Base-by-base conservation (phyloP, 2,329 filamentous ascomycete genomes). In the Fusarium albosuccineum region DNA sequence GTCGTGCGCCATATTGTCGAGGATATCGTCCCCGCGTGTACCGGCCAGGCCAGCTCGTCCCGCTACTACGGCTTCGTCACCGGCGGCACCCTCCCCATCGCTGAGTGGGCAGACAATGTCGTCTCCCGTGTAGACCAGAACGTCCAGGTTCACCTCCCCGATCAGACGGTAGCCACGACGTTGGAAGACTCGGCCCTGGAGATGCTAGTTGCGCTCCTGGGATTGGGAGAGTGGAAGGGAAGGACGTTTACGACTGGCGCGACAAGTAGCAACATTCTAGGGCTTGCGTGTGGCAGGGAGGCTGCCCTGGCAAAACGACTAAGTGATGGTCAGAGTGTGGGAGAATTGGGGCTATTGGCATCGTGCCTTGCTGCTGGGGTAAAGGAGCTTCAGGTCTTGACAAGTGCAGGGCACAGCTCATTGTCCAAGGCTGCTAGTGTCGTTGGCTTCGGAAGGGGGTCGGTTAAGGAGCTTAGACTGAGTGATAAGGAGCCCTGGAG, bases 21-120 rank as follows among this genome's bases (percentile, higher is more conserved):
- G 8, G 77, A 81, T 60, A 79, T 88, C 58, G 78, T 86, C 40
- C 85, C 86, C 2, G 91, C 85, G 1, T 85, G 96, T 61, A 93
- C 90, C 70, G 86, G 83, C 14, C 86, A 88, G 72, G 89, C 88
- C 68, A 84, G 86, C 41, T 88, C 86, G 42, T 78, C 88, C 10
- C 87, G 89, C 56, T 97, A 97, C 82, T 97, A 93, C 77, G 94
- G 93, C 61, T 97, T 97, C 76, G 91, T 97, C 6, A 97, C 91
- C 0, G 95, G 95, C 44, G 92, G 93, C 13, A 83, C 86, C 8
- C 92, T 94, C 0, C 92, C 93, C 6, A 88, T 93, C 26, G 94
- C 94, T 33, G 86, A 91, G 70, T 87, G 92, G 55, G 94, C 93
- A 2, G 95, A 97, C 76, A 91, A 93, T 67, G 80, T 97, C n/a